Conservation (phyloP, 192 early-diverging fungal species). For the Chytriomyces sp. region DNA sequence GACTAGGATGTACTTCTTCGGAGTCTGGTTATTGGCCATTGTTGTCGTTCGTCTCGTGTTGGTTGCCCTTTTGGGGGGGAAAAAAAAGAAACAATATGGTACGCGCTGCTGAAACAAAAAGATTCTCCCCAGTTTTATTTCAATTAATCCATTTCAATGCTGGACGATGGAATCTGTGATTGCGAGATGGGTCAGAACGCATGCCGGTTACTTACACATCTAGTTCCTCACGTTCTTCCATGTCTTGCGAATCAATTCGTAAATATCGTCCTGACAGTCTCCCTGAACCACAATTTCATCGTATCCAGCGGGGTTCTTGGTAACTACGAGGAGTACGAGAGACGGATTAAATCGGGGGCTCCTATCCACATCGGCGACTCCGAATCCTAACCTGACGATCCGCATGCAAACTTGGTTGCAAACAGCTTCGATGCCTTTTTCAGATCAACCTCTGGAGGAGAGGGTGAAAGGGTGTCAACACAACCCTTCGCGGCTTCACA, state of each 20-base stretch:
- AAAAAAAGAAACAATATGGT: conserved; percentile 19
- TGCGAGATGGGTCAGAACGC: too few relatives aligned
- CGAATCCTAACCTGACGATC: conserved; percentile 64
- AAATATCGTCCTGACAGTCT: conserved; percentile 89
- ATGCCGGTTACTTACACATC: too few relatives aligned
- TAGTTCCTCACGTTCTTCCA: conserved; percentile 64
- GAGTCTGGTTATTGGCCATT: neutral
- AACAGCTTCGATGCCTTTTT: conserved; percentile 97
- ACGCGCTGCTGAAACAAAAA: neutral
- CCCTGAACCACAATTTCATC: conserved; percentile 99
- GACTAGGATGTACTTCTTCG: conserved; percentile 91
- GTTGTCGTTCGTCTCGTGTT: neutral
- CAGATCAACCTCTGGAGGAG: conserved; percentile 78
- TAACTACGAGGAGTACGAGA: conserved; percentile 30
- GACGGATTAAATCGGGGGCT: too few relatives aligned
- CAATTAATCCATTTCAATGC: neutral
- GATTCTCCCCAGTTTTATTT: neutral
- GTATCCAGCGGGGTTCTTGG: conserved; percentile 87
- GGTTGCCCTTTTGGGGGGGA: neutral
- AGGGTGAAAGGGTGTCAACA: too few relatives aligned
- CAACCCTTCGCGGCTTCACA: neutral
- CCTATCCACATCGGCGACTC: too few relatives aligned
- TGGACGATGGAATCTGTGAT: too few relatives aligned
- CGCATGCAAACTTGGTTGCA: conserved; percentile 94
- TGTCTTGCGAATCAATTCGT: conserved; percentile 73